phyloP scores from a whole-genome alignment of 768 basidiomycete species.

The Sporobolomyces roseus region DNA sequence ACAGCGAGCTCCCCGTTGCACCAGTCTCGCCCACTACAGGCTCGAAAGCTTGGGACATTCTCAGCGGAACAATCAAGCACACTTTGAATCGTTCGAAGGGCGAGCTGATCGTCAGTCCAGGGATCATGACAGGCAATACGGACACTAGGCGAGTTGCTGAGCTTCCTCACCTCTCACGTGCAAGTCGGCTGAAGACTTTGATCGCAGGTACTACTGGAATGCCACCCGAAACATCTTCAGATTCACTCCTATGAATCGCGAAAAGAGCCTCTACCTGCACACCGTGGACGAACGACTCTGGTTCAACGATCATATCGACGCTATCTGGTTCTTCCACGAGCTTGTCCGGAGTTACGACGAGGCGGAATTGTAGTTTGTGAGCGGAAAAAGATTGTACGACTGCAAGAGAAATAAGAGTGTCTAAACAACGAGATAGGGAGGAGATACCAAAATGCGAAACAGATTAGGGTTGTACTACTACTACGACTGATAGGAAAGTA shows the following conservation, averaged over 20 bases:
- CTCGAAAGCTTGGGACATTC: slow-evolving; percentile 30
- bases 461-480: not conserved
- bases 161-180: too few species aligned
- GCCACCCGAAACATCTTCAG: slow-evolving; percentile 48
- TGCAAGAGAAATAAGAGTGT: not conserved
- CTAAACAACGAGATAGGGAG: not conserved
- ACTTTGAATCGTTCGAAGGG: slow-evolving; percentile 47
- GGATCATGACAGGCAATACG: slow-evolving; percentile 50
- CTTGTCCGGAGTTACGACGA: slow-evolving; percentile 1
- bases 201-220: slow-evolving; percentile 45
- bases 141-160: slow-evolving; percentile 38
- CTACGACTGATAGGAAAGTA: not conserved
- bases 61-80: slow-evolving; percentile 48
- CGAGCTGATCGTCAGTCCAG: slow-evolving; percentile 46
- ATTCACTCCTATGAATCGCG: slow-evolving; percentile 46
- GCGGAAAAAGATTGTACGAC: too few species aligned
- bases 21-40: slow-evolving; percentile 18
- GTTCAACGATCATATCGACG: slow-evolving; percentile 48
- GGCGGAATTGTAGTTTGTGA: not conserved
- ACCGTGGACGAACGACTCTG: slow-evolving; percentile 49
- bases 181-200: too few species aligned
- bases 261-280: slow-evolving; percentile 44
- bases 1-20: slow-evolving; percentile 6
- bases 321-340: slow-evolving; percentile 25
- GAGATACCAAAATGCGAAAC: not conserved